Conservation (phyloP, 768 basidiomycete genomes). For the Lactarius sanguifluus region DNA sequence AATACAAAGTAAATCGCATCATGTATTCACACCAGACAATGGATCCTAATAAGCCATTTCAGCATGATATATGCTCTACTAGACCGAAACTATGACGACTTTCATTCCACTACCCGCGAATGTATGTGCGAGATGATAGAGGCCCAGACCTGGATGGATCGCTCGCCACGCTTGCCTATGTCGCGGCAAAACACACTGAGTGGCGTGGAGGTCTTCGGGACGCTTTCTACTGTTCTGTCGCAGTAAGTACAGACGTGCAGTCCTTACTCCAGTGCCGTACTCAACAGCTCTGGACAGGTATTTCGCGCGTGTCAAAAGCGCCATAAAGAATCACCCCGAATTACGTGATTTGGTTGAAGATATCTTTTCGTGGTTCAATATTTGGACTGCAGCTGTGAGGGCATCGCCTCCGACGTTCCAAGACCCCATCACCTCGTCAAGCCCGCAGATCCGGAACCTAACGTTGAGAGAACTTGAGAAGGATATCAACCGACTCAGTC, state of each 20-base stretch:
- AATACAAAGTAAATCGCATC: conserved; percentile 34
- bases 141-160: conserved; percentile 33
- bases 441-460: conserved; percentile 39
- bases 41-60: background rate
- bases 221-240: conserved; percentile 31
- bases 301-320: conserved; percentile 59
- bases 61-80: conserved; percentile 33
- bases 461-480: conserved; percentile 39
- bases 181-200: conserved; percentile 27
- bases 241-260: conserved; percentile 24
- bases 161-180: conserved; percentile 14
- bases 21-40: background rate
- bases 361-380: conserved; percentile 46
- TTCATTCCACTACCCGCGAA: conserved; percentile 28
- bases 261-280: background rate
- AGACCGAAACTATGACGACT: conserved; percentile 33
- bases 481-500: conserved; percentile 36
- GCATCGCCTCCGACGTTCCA: conserved; percentile 44
- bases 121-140: conserved; percentile 34
- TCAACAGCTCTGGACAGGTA: conserved; percentile 39
- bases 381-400: conserved; percentile 48
- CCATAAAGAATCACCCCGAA: conserved; percentile 46
- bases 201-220: conserved; percentile 36
- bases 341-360: conserved; percentile 43
- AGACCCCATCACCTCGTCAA: conserved; percentile 41